Evolutionary conservation across 345 rosid species (phyloP), one percentile per base, ranked within the genome.

Genomic region (Eucalyptus polyanthemos): DNA sequence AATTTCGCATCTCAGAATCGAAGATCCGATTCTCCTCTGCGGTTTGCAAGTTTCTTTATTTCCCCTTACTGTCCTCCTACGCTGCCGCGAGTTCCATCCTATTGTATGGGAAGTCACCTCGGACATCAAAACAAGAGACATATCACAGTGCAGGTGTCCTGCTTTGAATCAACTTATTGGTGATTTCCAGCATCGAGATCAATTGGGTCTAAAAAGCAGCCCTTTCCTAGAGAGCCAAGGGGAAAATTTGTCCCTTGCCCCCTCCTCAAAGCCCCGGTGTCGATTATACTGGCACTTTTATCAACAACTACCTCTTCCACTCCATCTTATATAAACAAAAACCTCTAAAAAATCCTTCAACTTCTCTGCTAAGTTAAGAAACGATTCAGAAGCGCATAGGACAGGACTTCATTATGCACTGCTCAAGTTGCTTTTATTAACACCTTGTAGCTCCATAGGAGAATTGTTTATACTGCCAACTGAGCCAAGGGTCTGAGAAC

Each of bases 391-490:
- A 72, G 81, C 6, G 11, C 45, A 9, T 67, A 60, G 44, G n/a
- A 4, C 5, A 15, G 56, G 44, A 29, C 45, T 87, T 88, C 65
- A 62, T 21, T 93, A 92, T 27, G 91, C 54, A 86, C 92, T 94
- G 88, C 95, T 93, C 88, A 90, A 95, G 93, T 94, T 96, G 95
- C 96, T 94, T 91, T 94, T 96, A 91, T 95, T 96, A 90, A 95
- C 97, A 89, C 96, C 98, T 91, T 97, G 98, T 45, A 95, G 94
- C 89, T 98, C 99, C 98, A 96, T 95, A 8, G 99, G 97, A 72
- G 99, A 97, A 92, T 96, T 95, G 76, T 95, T 85, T 85, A 98
- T 96, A 92, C 99, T 98, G 93, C 97, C 97, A 88, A 94, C 99
- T 2, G 99, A 97, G 88, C 98, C 97, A 87, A 94, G 94, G 89